Conservation (phyloP, 176 grass and related monocot species). For the Poa pratensis region DNA sequence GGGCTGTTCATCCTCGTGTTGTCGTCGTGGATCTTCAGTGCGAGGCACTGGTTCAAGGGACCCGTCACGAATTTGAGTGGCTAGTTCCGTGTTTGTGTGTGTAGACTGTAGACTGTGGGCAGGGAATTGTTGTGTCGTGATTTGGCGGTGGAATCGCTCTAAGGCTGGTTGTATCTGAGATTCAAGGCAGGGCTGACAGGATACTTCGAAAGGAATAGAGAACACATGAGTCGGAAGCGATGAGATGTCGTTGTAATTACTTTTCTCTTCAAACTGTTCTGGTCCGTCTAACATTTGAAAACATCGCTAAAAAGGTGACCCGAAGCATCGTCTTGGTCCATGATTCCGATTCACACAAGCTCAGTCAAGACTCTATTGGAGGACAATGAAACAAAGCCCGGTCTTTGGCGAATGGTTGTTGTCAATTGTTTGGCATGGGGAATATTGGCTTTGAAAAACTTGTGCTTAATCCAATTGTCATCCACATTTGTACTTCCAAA, state of each 20-base stretch:
- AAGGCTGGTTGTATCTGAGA: neutral
- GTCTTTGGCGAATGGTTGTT: no score
- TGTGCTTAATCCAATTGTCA: no score
- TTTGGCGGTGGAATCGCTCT: neutral
- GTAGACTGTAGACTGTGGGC: neutral
- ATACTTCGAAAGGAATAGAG: neutral
- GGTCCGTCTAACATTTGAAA: no score
- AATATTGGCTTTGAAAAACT: no score
- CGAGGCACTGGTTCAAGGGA: constrained; percentile 84
- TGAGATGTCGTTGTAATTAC: neutral
- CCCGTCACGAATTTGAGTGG: constrained; percentile 62
- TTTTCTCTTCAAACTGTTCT: neutral
- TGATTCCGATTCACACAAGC: no score
- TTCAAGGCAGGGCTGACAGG: neutral
- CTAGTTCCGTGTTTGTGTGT: constrained; percentile 1
- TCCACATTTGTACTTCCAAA: no score
- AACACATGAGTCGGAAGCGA: neutral
- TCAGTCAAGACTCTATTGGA: no score
- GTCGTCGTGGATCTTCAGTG: constrained; percentile 59
- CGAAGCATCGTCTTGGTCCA: no score
- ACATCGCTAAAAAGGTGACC: no score
- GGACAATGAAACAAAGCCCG: no score
- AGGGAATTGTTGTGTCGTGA: neutral
- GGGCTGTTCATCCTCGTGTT: constrained; percentile 65
- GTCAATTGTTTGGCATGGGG: no score